Conservation (phyloP, 2,329 filamentous ascomycete species). For the Ceratocystis smalleyi region DNA sequence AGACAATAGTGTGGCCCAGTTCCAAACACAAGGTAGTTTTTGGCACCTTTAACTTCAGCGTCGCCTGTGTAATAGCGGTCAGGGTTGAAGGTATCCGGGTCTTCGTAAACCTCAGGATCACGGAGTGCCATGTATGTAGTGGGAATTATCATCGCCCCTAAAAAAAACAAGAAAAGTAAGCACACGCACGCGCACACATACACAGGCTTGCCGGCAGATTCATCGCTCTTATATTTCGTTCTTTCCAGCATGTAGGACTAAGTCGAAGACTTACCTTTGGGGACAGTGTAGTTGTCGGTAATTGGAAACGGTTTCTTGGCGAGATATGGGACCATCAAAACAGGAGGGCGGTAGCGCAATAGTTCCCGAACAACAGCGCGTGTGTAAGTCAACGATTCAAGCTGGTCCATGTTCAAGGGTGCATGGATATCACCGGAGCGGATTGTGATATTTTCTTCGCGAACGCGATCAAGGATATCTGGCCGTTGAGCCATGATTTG, state of each 20-base stretch:
- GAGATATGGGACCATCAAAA: constrained; percentile 91
- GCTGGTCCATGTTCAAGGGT: constrained; percentile 62
- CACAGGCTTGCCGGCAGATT: constrained; percentile 18
- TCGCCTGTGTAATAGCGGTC: constrained; percentile 84
- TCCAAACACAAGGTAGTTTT: constrained; percentile 96
- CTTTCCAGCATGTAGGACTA: background rate
- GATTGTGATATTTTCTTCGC: constrained; percentile 71
- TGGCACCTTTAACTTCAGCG: constrained; percentile 68
- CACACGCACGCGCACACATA: background rate
- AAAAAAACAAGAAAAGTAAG: background rate
- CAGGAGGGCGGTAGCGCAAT: constrained; percentile 84
- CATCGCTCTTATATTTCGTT: background rate
- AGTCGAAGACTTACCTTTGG: constrained; percentile 47
- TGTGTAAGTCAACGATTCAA: constrained; percentile 81
- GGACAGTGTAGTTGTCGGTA: constrained; percentile 72
- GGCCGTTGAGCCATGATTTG: constrained; percentile 86
- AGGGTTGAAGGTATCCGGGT: constrained; percentile 77
- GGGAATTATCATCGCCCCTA: constrained; percentile 82
- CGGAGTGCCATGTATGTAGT: constrained; percentile 81
- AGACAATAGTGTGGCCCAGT: constrained; percentile 93
- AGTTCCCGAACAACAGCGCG: constrained; percentile 83
- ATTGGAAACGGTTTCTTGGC: constrained; percentile 94
- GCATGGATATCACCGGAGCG: constrained; percentile 60
- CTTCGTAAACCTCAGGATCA: constrained; percentile 80
- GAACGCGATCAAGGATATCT: constrained; percentile 77